These are phyloP conservation scores for Pulveroboletus sp. DNA, from an alignment of 768 basidiomycete species.

Conservation along the genomic window DNA sequence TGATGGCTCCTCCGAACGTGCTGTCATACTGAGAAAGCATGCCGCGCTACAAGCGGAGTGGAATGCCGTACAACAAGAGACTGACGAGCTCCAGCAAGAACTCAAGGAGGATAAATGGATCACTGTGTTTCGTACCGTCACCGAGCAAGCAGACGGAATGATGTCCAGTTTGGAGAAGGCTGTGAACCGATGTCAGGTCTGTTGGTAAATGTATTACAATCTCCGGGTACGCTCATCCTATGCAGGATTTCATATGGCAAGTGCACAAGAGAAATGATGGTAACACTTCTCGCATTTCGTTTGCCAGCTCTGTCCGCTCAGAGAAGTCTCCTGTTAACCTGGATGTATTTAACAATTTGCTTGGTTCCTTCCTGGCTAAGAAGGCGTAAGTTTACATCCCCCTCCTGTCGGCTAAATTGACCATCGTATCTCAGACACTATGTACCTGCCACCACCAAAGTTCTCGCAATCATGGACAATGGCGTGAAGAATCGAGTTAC, in stretches of 20 bases:
- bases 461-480: constrained; percentile 90
- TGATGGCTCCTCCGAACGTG: constrained; percentile 38
- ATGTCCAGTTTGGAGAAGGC: constrained; percentile 95
- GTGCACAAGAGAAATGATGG: constrained; percentile 62
- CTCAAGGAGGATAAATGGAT: constrained; percentile 98
- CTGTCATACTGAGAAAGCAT: constrained; percentile 68
- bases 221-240: constrained; percentile 1
- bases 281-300: constrained; percentile 37
- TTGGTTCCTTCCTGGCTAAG: constrained; percentile 83
- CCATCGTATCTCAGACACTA: constrained; percentile 69
- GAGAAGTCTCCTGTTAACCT: constrained; percentile 53
- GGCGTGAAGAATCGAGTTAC: constrained; percentile 91
- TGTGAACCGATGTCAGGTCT: constrained; percentile 83
- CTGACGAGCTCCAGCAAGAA: constrained; percentile 82
- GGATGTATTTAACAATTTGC: constrained; percentile 63
- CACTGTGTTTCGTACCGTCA: constrained; percentile 89
- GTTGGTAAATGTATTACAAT: constrained; percentile 20
- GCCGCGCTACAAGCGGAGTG: constrained; percentile 72
- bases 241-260: constrained; percentile 84
- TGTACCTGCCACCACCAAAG: constrained; percentile 89
- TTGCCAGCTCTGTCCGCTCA: constrained; percentile 44
- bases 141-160: constrained; percentile 96
- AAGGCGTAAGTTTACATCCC: constrained; percentile 60
- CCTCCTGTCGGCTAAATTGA: constrained; percentile 10
- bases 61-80: constrained; percentile 78